Evolutionary conservation across 345 rosid species (phyloP).

Genomic region (Luvunga scandens): DNA sequence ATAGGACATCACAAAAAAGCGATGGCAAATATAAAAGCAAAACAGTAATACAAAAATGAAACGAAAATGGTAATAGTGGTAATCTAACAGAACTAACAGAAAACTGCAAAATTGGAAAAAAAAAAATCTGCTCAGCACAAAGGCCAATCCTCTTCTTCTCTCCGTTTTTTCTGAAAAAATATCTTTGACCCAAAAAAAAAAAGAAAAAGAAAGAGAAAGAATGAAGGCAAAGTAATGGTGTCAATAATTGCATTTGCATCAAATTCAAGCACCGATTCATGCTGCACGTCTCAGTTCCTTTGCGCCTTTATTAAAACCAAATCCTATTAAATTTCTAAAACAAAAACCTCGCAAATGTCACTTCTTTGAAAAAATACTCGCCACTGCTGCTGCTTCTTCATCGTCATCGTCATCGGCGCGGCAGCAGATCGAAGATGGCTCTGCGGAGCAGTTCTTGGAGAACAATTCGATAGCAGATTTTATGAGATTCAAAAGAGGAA

Average conservation of each 20-base stretch:
- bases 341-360: not conserved
- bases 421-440: conserved; percentile 36
- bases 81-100: not conserved
- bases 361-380: conserved; percentile 20
- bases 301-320: conserved; percentile 21
- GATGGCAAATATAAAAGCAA: not conserved
- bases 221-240: conserved; percentile 35
- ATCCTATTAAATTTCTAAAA: not conserved
- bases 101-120: not conserved
- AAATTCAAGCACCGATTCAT: conserved; percentile 25
- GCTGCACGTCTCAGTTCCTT: conserved; percentile 22
- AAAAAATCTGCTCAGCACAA: not conserved
- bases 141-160: conserved; percentile 22
- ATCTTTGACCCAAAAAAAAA: too few relatives aligned
- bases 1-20: not conserved
- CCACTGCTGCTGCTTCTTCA: conserved; percentile 32
- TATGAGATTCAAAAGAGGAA: conserved; percentile 67
- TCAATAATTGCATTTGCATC: conserved; percentile 31
- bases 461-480: conserved; percentile 75
- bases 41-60: not conserved
- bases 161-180: not conserved
- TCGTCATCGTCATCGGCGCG: conserved; percentile 9
- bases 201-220: not conserved
- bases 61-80: not conserved
- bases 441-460: conserved; percentile 47